Conservation (phyloP, 352 stramenopile species). For the Phytophthora constricta region DNA sequence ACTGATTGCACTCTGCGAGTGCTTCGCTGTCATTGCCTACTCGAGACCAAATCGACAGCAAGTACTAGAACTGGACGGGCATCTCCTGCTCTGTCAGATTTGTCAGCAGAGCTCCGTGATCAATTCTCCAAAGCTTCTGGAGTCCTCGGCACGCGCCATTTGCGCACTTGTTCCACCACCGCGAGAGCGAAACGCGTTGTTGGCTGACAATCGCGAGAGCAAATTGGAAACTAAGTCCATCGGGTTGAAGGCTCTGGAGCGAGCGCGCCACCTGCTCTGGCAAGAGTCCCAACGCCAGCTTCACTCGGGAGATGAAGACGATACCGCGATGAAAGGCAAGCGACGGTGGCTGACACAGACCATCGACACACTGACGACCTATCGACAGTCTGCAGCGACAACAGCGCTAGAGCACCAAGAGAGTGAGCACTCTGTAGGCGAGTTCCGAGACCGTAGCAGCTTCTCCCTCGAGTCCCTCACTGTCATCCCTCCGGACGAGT, state of each 20-base stretch:
- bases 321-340: constrained; percentile 5
- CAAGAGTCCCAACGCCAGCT: constrained; percentile 21
- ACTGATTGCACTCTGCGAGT: constrained; percentile 60
- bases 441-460: constrained; percentile 66
- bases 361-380: constrained; percentile 48
- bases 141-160: constrained; percentile 56
- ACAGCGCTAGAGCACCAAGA: constrained; percentile 9
- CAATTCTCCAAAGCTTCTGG: constrained; percentile 35
- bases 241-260: constrained; percentile 54
- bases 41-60: constrained; percentile 54
- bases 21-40: constrained; percentile 53
- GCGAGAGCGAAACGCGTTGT: constrained; percentile 40
- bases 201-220: constrained; percentile 58
- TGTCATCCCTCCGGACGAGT: constrained; percentile 50
- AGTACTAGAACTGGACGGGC: constrained; percentile 65
- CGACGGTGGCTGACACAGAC: constrained; percentile 48
- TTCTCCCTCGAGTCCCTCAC: constrained; percentile 71
- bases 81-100: constrained; percentile 57
- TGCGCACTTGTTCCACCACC: constrained; percentile 56
- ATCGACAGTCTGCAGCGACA: constrained; percentile 14
- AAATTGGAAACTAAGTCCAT: constrained; percentile 66
- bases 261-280: constrained; percentile 47
- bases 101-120: constrained; percentile 46
- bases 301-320: constrained; percentile 12
- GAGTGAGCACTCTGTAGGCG: constrained; percentile 23